Base-by-base conservation (phyloP, 202 grass and related monocot species). In the Panicum hallii region DNA sequence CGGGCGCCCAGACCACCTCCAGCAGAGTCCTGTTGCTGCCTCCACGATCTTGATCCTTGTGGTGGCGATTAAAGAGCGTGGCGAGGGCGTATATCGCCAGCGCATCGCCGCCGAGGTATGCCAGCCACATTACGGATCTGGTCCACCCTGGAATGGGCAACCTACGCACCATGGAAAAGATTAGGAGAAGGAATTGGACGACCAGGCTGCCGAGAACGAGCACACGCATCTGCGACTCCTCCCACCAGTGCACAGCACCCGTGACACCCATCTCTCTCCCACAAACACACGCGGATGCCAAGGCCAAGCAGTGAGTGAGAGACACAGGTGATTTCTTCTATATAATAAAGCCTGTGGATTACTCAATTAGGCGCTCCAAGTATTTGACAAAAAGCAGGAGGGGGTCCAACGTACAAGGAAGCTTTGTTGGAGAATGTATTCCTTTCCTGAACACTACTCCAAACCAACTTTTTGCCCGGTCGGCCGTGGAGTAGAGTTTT, bases 61-160 rank as follows among this genome's bases (percentile, higher is more conserved):
- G 79, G 15, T 71, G 79, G 23, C 40, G 79, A 3, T 71, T 82
- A 65, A 81, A 81, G 64, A 81, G 78, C 19, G 64, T 81, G 36
- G 78, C 79, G 2, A 81, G 64, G 50, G 50, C 65, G 40, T 82
- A 82, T 10, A 82, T 71, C 3, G 79, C 50, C n/a, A 57, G 2
- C 0, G 79, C 64, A 11, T 81, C 79, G 5, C 50, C 43, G 14
- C 4, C 3, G 0, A 82, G 2, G 10, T 71, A 71, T 0, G 23
- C 79, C 22, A 82, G 1, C 79, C 79, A 82, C 20, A 34, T 46
- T 23, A 6, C 14, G 0, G 0, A 7, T 7, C 22, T 60, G 0
- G n/a, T 8, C 2, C 0, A 11, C 1, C 5, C 0, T 1, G n/a
- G 13, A 11, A 58, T 30, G 14, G 36, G 0, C 0, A 7, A 5